Evolutionary conservation across 2,329 filamentous ascomycete genomes (phyloP).

Genomic region (Penicillium sp.): DNA sequence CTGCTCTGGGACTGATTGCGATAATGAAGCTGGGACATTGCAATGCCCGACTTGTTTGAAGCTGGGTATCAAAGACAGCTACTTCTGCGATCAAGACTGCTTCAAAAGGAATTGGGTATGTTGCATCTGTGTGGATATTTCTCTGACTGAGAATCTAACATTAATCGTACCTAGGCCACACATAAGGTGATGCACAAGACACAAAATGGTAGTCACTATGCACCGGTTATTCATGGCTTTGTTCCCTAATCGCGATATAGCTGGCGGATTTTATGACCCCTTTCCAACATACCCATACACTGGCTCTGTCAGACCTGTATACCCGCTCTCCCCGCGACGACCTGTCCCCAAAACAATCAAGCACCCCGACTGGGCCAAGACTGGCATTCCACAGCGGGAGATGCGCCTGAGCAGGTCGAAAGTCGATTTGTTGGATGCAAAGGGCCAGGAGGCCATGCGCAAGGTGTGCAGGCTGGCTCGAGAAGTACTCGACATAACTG

Average conservation of each 20-base stretch:
- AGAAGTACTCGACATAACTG: conserved; percentile 86
- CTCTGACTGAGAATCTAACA: neutral
- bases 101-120: conserved; percentile 95
- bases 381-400: conserved; percentile 66
- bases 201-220: conserved; percentile 63
- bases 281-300: conserved; percentile 81
- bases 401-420: conserved; percentile 67
- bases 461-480: conserved; percentile 79
- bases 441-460: conserved; percentile 78
- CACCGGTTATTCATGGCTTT: neutral
- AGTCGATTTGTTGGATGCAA: conserved; percentile 71
- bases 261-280: conserved; percentile 78
- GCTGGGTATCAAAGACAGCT: conserved; percentile 63
- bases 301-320: conserved; percentile 76
- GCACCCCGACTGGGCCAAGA: conserved; percentile 77
- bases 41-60: conserved; percentile 93
- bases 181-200: conserved; percentile 59
- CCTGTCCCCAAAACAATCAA: conserved; percentile 72
- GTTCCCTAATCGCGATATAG: conserved; percentile 69
- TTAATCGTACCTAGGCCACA: conserved; percentile 11
- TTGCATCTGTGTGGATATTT: conserved; percentile 6
- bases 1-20: conserved; percentile 75
- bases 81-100: conserved; percentile 90
- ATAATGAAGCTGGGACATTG: conserved; percentile 75
- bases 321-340: conserved; percentile 69